phyloP scores from a whole-genome alignment of 139 green algal species.

The Coelastrella sp. region DNA sequence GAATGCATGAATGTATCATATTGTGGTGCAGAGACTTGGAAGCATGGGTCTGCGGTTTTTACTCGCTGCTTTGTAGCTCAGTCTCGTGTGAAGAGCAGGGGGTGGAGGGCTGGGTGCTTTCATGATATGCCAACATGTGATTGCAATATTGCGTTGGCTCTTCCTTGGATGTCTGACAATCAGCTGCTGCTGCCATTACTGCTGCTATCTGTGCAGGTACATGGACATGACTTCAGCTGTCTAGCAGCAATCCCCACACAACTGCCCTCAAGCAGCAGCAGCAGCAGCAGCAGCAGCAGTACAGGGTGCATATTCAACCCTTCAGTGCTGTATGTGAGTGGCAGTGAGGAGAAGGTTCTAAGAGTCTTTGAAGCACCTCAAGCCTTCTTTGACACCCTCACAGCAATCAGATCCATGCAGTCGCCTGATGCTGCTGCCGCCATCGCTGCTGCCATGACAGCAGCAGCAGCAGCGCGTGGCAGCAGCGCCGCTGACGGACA shows the following conservation, averaged over 20 bases:
- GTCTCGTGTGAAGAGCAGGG: background rate
- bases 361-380: constrained; percentile 90
- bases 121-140: background rate
- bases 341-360: constrained; percentile 96
- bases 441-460: background rate
- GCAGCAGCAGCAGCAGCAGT: constrained; percentile 40
- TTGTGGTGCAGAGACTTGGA: too few relatives aligned
- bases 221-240: constrained; percentile 95
- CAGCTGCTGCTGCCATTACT: background rate
- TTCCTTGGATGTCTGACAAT: too few relatives aligned
- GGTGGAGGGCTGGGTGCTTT: background rate
- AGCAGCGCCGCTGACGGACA: constrained; percentile 7
- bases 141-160: background rate
- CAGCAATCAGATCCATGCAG: constrained; percentile 44
- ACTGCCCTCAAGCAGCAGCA: constrained; percentile 35
- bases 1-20: too few relatives aligned
- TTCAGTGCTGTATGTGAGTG: constrained; percentile 75
- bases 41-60: too few relatives aligned
- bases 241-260: constrained; percentile 67
- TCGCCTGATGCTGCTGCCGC: constrained; percentile 7
- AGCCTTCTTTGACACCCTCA: constrained; percentile 66
- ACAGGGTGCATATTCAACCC: background rate
- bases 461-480: background rate
- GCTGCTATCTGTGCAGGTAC: constrained; percentile 74
- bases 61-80: too few relatives aligned